Conservation (phyloP, 75 land plant species). For the Pinus albicaulis region DNA sequence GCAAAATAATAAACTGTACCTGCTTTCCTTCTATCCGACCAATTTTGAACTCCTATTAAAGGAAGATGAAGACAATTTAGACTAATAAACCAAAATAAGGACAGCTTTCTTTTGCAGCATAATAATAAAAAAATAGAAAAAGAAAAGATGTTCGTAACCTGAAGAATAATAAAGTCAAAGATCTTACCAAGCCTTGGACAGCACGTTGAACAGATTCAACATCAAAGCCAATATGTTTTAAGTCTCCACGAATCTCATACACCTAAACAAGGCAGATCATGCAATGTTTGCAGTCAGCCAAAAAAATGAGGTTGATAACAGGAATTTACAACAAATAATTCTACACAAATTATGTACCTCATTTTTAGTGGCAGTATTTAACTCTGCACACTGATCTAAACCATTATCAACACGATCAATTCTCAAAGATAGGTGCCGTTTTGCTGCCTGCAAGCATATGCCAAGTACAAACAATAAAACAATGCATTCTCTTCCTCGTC, state of each 20-base stretch:
- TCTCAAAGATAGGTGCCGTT: slow-evolving; percentile 38
- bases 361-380: slow-evolving; percentile 30
- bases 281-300: neutral
- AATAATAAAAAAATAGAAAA: neutral
- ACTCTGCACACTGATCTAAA: slow-evolving; percentile 35
- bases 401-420: slow-evolving; percentile 38
- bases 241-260: slow-evolving; percentile 26
- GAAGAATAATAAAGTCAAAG: neutral
- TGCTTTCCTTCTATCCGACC: slow-evolving; percentile 45
- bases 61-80: neutral
- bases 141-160: neutral
- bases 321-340: neutral
- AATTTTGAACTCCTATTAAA: slow-evolving; percentile 40
- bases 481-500: neutral
- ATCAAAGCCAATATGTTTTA: slow-evolving; percentile 26
- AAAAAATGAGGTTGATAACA: neutral
- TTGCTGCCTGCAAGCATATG: slow-evolving; percentile 39
- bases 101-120: neutral
- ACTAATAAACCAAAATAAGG: neutral
- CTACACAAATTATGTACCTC: slow-evolving; percentile 29
- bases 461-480: neutral
- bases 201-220: slow-evolving; percentile 46
- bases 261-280: slow-evolving; percentile 25
- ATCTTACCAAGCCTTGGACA: slow-evolving; percentile 50
- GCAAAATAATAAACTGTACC: slow-evolving; percentile 23